These are phyloP conservation scores for Cyberlindnera suaveolens DNA, from an alignment of 805 yeast genomes.

Conservation along the genomic window DNA sequence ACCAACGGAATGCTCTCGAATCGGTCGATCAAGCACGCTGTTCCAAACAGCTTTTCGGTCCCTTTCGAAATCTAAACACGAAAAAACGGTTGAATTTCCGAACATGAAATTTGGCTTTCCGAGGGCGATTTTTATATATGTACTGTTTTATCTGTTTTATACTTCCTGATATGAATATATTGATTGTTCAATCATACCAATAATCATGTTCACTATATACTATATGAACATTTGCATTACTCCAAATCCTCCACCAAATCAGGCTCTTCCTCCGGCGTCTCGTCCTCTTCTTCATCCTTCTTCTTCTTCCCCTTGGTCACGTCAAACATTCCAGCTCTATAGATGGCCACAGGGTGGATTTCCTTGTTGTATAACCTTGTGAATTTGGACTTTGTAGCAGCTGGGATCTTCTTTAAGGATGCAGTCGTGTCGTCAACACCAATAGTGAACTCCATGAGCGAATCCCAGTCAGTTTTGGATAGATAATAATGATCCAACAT, in stretches of 20 bases:
- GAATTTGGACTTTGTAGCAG: conserved; percentile 77
- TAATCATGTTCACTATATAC: no score
- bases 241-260: conserved; percentile 1
- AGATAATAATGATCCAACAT: conserved; percentile 80
- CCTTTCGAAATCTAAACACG: no score
- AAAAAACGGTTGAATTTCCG: no score
- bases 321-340: conserved; percentile 11
- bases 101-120: no score
- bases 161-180: no score
- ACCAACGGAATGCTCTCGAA: no score
- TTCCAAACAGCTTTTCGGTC: no score
- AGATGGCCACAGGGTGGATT: conserved; percentile 67
- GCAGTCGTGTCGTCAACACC: conserved; percentile 48
- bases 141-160: no score
- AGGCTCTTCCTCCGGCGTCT: conserved; percentile 1
- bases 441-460: conserved; percentile 73
- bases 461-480: conserved; percentile 91
- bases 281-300: conserved; percentile 4
- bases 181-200: no score
- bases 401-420: conserved; percentile 55
- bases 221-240: neutral
- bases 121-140: no score
- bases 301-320: conserved; percentile 22
- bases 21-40: no score
- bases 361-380: conserved; percentile 75